Evolutionary conservation across 75 land plant species (phyloP), one percentile per base, ranked within the genome.

Genomic region (Pinus taeda): DNA sequence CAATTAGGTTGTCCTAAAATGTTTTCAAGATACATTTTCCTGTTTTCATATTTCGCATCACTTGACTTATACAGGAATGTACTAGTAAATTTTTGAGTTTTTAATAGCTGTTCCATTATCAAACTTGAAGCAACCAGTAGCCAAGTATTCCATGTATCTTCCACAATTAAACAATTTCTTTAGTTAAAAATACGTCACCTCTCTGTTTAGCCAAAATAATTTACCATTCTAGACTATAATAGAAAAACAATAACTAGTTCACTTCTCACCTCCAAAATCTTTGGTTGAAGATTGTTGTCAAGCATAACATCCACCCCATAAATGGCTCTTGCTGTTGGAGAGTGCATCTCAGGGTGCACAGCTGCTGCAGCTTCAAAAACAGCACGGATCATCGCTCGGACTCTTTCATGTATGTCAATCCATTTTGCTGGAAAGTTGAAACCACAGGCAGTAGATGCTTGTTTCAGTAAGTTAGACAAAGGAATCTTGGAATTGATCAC

Each of bases 281-380:
- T 96, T 1, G 99, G 99, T 59, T 87, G 88, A 74, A 85, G 92
- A 20, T 73, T 65, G n/a, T 42, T 15, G 79, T 91, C 94, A 61
- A 96, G 93, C 93, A 96, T 90, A 29, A 96, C 90, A 85, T 96
- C 99, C 69, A 96, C 85, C 36, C 99, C 99, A 89, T 96, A 96
- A 17, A 94, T 96, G 55, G 99, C 97, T 73, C 99, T 90, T 5
- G 97, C 84, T 42, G n/a, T 85, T 57, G 93, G 73, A 69, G 74
- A 85, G 63, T 92, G 93, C 97, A 96, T 96, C 72, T 94, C 92
- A 36, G 97, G 99, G 74, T 94, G 92, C 56, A 83, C 75, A 18
- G 75, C 78, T 57, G 88, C 84, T 58, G 97, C 93, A 57, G 91
- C 83, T 64, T 96, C 93, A 80, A 96, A 96, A 39, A 96, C 92